phyloP scores from a whole-genome alignment of 495 filamentous ascomycete genomes.

The Aspergillus kassunensis region DNA sequence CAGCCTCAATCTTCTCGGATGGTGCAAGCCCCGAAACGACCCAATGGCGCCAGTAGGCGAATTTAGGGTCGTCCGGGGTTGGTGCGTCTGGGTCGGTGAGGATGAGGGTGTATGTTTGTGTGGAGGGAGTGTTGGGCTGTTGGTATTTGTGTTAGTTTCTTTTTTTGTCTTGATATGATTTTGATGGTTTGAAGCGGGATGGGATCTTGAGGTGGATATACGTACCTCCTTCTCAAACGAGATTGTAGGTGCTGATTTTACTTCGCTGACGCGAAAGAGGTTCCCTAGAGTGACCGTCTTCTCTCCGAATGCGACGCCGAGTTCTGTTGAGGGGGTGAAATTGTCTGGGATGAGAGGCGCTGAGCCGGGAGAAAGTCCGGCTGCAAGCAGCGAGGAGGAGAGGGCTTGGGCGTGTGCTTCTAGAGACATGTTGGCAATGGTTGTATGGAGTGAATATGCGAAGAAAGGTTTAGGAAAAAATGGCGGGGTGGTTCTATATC shows the following conservation, averaged over 20 bases:
- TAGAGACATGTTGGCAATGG: not conserved
- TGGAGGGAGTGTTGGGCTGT: not conserved
- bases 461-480: not conserved
- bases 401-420: slow-evolving; percentile 5
- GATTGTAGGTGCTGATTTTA: slow-evolving; percentile 7
- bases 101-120: slow-evolving; percentile 13
- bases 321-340: slow-evolving; percentile 7
- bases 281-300: slow-evolving; percentile 9
- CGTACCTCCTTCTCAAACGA: slow-evolving; percentile 14
- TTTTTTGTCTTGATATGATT: not conserved
- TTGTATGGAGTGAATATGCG: not conserved
- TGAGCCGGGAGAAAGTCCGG: slow-evolving; percentile 5
- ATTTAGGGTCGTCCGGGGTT: slow-evolving; percentile 19
- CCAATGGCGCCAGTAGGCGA: slow-evolving; percentile 21
- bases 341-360: slow-evolving; percentile 9
- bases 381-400: slow-evolving; percentile 1
- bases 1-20: not conserved
- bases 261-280: slow-evolving; percentile 14
- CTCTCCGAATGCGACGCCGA: slow-evolving; percentile 7
- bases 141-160: not conserved
- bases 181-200: not conserved
- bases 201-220: not conserved
- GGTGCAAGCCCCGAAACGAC: slow-evolving; percentile 10
- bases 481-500: not conserved
- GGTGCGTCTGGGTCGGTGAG: slow-evolving; percentile 16